phyloP scores from a whole-genome alignment of 257 asterid genomes.

The Nicotiana paniculata region DNA sequence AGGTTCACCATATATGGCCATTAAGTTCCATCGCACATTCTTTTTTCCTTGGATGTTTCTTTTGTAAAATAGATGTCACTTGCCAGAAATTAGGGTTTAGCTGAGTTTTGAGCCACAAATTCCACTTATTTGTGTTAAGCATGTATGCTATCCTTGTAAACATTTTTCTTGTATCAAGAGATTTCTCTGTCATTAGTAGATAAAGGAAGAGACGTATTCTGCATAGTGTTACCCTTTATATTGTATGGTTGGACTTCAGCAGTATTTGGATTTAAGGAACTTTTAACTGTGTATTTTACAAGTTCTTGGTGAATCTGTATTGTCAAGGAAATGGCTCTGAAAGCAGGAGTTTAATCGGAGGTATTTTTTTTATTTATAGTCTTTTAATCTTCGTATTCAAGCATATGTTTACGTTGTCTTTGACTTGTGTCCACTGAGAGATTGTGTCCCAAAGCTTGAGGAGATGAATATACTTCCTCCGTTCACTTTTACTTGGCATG shows the following conservation, averaged over 20 bases:
- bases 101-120: slow-evolving; percentile 15
- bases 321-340: background rate
- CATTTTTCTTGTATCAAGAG: slow-evolving; percentile 21
- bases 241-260: background rate
- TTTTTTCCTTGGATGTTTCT: slow-evolving; percentile 14
- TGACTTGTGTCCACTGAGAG: background rate
- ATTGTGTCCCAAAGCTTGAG: background rate
- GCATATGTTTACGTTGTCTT: background rate
- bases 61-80: slow-evolving; percentile 37
- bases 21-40: slow-evolving; percentile 4
- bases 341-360: background rate
- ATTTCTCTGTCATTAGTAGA: background rate
- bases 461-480: too few relatives aligned
- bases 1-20: slow-evolving; percentile 2
- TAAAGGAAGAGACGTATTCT: background rate
- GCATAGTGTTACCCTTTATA: background rate
- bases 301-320: background rate
- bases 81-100: slow-evolving; percentile 21
- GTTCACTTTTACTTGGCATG: too few relatives aligned
- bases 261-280: background rate
- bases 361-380: too few relatives aligned
- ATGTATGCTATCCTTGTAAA: slow-evolving; percentile 14
- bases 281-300: background rate
- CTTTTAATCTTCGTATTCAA: background rate
- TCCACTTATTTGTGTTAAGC: slow-evolving; percentile 16